phyloP scores from a whole-genome alignment of 306 rosid species.

The Malus orientalis region DNA sequence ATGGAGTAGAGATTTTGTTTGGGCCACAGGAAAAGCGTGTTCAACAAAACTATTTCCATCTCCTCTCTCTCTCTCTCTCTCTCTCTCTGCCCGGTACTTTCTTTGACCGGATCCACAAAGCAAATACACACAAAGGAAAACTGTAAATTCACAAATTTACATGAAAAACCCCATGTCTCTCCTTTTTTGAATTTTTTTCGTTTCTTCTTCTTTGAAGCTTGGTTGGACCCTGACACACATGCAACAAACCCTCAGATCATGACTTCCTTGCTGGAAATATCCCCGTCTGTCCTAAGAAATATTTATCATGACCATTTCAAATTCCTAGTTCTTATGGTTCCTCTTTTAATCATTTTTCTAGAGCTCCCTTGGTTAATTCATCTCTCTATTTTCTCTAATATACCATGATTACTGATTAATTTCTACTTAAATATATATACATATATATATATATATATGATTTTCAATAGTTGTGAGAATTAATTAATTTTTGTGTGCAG shows the following conservation, averaged over 20 bases:
- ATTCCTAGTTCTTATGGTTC: background rate
- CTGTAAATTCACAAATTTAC: background rate
- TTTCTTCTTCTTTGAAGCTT: background rate
- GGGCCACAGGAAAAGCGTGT: conserved; percentile 58
- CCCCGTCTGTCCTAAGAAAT: conserved; percentile 27
- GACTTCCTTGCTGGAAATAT: conserved; percentile 23
- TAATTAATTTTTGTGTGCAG: background rate
- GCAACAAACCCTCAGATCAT: conserved; percentile 18
- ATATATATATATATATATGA: background rate
- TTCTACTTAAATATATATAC: background rate
- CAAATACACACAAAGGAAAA: background rate
- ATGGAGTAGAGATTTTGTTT: background rate
- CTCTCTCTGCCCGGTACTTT: background rate
- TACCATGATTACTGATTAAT: background rate
- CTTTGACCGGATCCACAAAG: background rate
- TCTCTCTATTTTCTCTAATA: background rate
- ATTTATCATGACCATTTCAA: background rate
- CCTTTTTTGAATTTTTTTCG: background rate
- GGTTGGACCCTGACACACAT: conserved; percentile 3
- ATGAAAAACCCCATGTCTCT: background rate
- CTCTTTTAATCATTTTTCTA: conserved; percentile 18
- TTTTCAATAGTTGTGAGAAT: background rate
- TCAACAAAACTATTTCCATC: conserved; percentile 15
- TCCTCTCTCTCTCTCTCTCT: background rate
- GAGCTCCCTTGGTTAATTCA: background rate